Evolutionary conservation across 2,329 filamentous ascomycete species (phyloP).

Genomic region (Calonectria pseudoturangicola): DNA sequence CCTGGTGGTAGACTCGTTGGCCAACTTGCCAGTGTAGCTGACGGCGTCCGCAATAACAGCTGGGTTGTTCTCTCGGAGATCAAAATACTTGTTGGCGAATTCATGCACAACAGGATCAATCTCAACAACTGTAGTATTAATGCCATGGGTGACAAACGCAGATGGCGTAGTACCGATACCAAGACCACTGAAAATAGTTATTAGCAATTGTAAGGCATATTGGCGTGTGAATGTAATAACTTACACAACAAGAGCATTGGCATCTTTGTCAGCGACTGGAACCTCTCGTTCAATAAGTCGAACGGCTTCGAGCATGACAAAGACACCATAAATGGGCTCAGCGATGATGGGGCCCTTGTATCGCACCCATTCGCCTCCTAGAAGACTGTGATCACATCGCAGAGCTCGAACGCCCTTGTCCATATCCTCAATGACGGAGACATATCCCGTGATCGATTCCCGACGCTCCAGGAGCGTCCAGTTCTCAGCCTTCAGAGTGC

Average conservation of each 20-base stretch:
- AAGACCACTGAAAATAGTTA: constrained; percentile 76
- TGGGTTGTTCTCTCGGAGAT: constrained; percentile 84
- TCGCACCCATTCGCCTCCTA: constrained; percentile 92
- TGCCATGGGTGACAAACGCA: constrained; percentile 89
- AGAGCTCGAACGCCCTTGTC: constrained; percentile 85
- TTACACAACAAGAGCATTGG: constrained; percentile 90
- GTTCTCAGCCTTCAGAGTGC: constrained; percentile 76
- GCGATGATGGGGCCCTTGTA: constrained; percentile 73
- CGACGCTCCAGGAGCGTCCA: constrained; percentile 87
- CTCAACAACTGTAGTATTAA: constrained; percentile 95
- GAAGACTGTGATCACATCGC: constrained; percentile 93
- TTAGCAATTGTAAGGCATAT: constrained; percentile 30
- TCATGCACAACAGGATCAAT: constrained; percentile 93
- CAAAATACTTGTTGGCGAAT: constrained; percentile 89
- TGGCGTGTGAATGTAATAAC: constrained; percentile 54
- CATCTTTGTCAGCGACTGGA: constrained; percentile 75
- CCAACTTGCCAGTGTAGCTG: constrained; percentile 74
- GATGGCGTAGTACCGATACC: constrained; percentile 94
- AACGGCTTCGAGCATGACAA: constrained; percentile 94
- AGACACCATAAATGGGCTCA: constrained; percentile 97
- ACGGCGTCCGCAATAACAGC: constrained; percentile 90
- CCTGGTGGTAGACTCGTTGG: constrained; percentile 64
- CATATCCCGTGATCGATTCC: constrained; percentile 93
- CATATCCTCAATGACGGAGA: constrained; percentile 89
- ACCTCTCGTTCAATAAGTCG: constrained; percentile 81